These are phyloP conservation scores for Hypoxylon trugodes DNA, from an alignment of 495 filamentous ascomycete species.

Conservation along the genomic window DNA sequence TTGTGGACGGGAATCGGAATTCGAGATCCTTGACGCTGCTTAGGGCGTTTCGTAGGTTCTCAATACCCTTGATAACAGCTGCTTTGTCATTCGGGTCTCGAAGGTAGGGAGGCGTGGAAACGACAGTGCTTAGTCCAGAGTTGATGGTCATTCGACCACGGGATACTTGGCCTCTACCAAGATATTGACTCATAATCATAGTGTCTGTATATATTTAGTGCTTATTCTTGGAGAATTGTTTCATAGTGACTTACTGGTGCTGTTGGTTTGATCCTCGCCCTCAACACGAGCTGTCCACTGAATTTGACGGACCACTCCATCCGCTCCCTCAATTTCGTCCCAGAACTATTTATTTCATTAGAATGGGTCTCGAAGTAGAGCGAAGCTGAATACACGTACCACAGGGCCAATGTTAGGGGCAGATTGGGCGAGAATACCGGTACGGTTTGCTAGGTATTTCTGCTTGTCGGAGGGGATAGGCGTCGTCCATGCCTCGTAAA, in stretches of 20 bases:
- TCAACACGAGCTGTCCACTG: conserved; percentile 74
- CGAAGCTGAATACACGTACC: conserved; percentile 44
- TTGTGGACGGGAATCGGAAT: conserved; percentile 60
- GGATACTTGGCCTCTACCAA: conserved; percentile 70
- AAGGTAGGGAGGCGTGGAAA: conserved; percentile 64
- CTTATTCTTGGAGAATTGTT: not conserved
- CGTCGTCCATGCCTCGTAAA: conserved; percentile 66
- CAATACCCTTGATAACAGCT: conserved; percentile 62
- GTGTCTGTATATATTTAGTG: conserved; percentile 45
- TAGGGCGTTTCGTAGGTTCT: conserved; percentile 65
- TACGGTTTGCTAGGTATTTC: conserved; percentile 58
- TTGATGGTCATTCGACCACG: conserved; percentile 70
- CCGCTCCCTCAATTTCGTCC: conserved; percentile 65
- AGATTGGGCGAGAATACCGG: conserved; percentile 72
- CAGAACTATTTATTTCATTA: conserved; percentile 50
- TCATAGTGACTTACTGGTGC: conserved; percentile 45
- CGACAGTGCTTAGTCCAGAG: conserved; percentile 60
- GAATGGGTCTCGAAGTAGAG: not conserved
- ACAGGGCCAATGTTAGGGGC: conserved; percentile 73
- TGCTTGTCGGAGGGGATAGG: conserved; percentile 49
- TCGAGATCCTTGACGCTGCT: conserved; percentile 59
- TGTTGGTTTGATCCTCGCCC: conserved; percentile 54
- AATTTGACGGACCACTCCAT: conserved; percentile 71
- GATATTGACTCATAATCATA: conserved; percentile 72
- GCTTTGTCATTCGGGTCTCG: conserved; percentile 61